A percentile compares a stretch with the other conserved stretches of the same genome.
These are phyloP conservation scores for Trichoderma atroviride DNA, from an alignment of 2,329 filamentous ascomycete species.

Conservation along the genomic window DNA sequence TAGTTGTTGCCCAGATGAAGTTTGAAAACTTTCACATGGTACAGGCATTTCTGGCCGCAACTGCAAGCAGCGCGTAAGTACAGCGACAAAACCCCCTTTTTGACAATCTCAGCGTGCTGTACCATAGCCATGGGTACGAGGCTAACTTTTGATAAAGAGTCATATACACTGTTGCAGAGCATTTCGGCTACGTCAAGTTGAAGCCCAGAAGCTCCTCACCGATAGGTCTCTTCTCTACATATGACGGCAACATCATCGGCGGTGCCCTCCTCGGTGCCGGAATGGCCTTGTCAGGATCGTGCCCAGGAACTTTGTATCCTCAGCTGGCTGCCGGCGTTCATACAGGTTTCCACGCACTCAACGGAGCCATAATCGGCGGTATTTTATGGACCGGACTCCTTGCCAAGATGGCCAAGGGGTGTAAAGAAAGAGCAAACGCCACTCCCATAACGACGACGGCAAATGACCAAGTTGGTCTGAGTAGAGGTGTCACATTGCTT, in stretches of 20 bases:
- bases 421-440: slow-evolving; percentile 33
- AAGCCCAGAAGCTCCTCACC: slow-evolving; percentile 54
- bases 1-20: slow-evolving; percentile 63
- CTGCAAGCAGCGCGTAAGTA: slow-evolving; percentile 63
- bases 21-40: slow-evolving; percentile 67
- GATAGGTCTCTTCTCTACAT: slow-evolving; percentile 55
- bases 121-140: not conserved
- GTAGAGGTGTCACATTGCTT: slow-evolving; percentile 42
- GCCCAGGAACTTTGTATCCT: slow-evolving; percentile 65
- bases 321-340: slow-evolving; percentile 59
- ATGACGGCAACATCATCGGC: slow-evolving; percentile 68
- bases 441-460: slow-evolving; percentile 41
- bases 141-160: slow-evolving; percentile 38
- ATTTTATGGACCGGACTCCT: slow-evolving; percentile 53
- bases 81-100: not conserved
- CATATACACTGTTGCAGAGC: slow-evolving; percentile 50
- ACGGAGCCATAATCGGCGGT: slow-evolving; percentile 59
- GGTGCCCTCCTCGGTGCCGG: slow-evolving; percentile 64
- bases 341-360: slow-evolving; percentile 55
- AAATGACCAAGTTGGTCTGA: slow-evolving; percentile 46
- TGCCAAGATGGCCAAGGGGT: slow-evolving; percentile 39
- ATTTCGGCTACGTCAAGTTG: slow-evolving; percentile 46
- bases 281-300: slow-evolving; percentile 67
- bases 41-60: slow-evolving; percentile 64
- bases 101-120: not conserved